Conservation (phyloP, 2,329 filamentous ascomycete genomes). For the Thelonectria olida region DNA sequence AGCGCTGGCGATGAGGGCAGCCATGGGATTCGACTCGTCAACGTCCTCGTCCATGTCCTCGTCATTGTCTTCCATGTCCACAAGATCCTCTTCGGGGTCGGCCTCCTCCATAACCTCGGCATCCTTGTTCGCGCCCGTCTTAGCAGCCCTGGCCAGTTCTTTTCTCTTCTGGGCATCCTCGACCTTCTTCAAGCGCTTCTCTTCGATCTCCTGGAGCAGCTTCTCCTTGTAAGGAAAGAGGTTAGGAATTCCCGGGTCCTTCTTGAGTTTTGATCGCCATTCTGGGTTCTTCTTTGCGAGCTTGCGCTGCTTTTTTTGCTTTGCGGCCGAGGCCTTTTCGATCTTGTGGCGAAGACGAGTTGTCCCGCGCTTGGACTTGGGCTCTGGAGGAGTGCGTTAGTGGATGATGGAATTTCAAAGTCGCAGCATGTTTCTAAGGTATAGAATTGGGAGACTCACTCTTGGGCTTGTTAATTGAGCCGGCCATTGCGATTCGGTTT, state of each 20-base stretch:
- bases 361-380: conserved; percentile 90
- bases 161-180: conserved; percentile 78
- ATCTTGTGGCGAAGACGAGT: conserved; percentile 95
- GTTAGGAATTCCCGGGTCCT: conserved; percentile 97
- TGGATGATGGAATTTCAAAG: background rate
- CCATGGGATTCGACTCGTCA: conserved; percentile 86
- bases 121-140: conserved; percentile 59
- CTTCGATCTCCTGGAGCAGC: conserved; percentile 93
- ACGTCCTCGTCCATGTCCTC: conserved; percentile 65
- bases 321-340: conserved; percentile 87
- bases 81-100: conserved; percentile 58
- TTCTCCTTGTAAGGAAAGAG: conserved; percentile 98
- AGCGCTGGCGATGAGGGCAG: conserved; percentile 87
- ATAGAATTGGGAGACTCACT: conserved; percentile 49
- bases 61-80: conserved; percentile 55
- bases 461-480: conserved; percentile 64
- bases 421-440: no score
- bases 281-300: conserved; percentile 94
- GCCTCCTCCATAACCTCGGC: conserved; percentile 57
- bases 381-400: conserved; percentile 65
- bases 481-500: conserved; percentile 55
- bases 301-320: conserved; percentile 91
- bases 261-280: conserved; percentile 96
- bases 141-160: conserved; percentile 76
- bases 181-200: conserved; percentile 80